Base-by-base conservation (phyloP, 2,329 filamentous ascomycete genomes). In the Venturia oleaginea region DNA sequence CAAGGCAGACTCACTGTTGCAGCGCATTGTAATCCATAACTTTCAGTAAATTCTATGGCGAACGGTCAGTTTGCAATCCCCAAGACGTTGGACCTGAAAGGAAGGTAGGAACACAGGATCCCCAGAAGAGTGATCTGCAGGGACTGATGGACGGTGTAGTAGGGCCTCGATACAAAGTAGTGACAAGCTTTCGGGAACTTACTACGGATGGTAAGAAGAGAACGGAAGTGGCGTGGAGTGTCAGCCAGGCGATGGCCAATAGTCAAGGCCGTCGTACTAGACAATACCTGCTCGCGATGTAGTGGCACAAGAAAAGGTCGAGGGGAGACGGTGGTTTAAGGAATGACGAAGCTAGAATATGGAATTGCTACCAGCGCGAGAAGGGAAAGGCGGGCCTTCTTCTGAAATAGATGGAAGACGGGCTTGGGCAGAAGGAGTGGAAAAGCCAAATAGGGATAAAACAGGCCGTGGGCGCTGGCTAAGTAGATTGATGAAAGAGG, bases 11-110 rank as follows among this genome's bases (percentile, higher is more conserved):
- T 71, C 72, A 76, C 75, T 76, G 75, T 60, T 73, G 72, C 68
- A 72, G 66, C 68, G 74, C 72, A 75, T 76, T 76, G 72, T 75
- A 76, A 72, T 76, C 75, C 75, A 77, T 77, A 13, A 19, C 19
- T 64, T 24, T 24, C 19, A 7, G 22, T 2, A 22, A 19, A 34
- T 34, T 32, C n/a, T 11, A 34, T 2, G 51, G 34, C 27, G 30
- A 34, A 10, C 8, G 15, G 27, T 34, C 51, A 34, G 19, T 17
- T n/a, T 62, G 24, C 10, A 17, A 4, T 59, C 27, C 19, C 34
- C 13, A 37, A 24, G 17, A 43, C 1, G 37, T 57, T 59, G 32
- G 46, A 38, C n/a, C 46, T 42, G 46, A 17, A 64, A 40, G 27
- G 19, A 22, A 37, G 30, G 32, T 59, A 38, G 40, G 43, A 40